Percentiles rank a stretch among this genome's conserved stretches.
Evolutionary conservation across 495 filamentous ascomycete genomes (phyloP).

Genomic region (Hypomontagnella submonticulosa): DNA sequence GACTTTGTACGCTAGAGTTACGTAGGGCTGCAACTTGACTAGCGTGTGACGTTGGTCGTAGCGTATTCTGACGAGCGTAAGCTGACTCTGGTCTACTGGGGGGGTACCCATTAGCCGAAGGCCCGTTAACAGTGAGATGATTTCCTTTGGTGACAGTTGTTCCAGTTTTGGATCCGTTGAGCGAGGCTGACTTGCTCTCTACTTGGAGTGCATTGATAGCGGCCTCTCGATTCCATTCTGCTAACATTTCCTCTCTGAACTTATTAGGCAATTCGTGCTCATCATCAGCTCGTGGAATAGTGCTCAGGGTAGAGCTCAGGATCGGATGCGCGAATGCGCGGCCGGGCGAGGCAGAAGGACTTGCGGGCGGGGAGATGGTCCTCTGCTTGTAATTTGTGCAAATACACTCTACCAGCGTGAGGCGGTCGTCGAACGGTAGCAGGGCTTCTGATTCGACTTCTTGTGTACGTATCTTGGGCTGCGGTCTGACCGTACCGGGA

Average conservation of each 20-base stretch:
- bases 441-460: slow-evolving; percentile 68
- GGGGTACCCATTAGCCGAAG: slow-evolving; percentile 52
- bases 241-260: slow-evolving; percentile 74
- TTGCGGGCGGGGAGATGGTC: slow-evolving; percentile 69
- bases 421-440: slow-evolving; percentile 72
- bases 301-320: slow-evolving; percentile 58
- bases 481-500: slow-evolving; percentile 59
- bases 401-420: slow-evolving; percentile 75
- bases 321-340: slow-evolving; percentile 71
- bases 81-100: slow-evolving; percentile 50
- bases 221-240: slow-evolving; percentile 78
- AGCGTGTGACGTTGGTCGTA: slow-evolving; percentile 56
- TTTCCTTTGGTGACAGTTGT: slow-evolving; percentile 66
- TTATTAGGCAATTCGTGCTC: slow-evolving; percentile 56
- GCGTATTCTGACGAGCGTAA: slow-evolving; percentile 53
- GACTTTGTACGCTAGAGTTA: slow-evolving; percentile 59
- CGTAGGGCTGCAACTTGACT: slow-evolving; percentile 47
- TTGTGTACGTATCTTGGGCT: slow-evolving; percentile 58
- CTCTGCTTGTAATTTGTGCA: slow-evolving; percentile 72
- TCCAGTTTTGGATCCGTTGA: slow-evolving; percentile 76
- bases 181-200: slow-evolving; percentile 73
- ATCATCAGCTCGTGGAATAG: slow-evolving; percentile 49
- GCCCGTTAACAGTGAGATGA: slow-evolving; percentile 67
- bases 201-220: slow-evolving; percentile 74
- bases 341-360: slow-evolving; percentile 77